Conservation (phyloP, 768 basidiomycete species). For the Mycena venus region DNA sequence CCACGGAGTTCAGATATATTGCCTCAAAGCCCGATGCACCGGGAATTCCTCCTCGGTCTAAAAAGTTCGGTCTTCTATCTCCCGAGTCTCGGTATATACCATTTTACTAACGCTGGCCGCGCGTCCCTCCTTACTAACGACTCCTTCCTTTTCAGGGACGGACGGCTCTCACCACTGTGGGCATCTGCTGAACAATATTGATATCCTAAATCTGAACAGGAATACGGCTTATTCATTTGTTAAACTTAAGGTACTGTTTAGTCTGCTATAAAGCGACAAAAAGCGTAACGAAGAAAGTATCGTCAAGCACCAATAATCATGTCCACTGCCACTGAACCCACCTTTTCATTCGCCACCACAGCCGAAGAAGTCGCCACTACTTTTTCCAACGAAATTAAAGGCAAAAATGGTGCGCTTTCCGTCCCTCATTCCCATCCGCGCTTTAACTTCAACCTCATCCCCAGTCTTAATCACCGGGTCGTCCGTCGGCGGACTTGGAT, state of each 20-base stretch:
- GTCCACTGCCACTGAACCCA: not conserved
- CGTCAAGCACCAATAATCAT: not conserved
- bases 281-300: not conserved
- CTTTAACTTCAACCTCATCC: too few relatives aligned
- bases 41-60: not conserved
- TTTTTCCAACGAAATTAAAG: not conserved
- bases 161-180: not conserved
- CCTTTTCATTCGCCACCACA: not conserved
- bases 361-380: not conserved
- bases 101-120: not conserved
- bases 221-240: not conserved
- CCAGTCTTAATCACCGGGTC: not conserved
- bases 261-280: not conserved
- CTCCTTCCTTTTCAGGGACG: not conserved
- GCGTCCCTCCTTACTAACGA: not conserved
- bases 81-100: not conserved
- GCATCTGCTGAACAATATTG: not conserved
- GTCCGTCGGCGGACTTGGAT: not conserved
- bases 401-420: not conserved
- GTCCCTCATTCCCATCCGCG: too few relatives aligned
- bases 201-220: not conserved
- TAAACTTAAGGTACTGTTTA: not conserved
- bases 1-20: not conserved
- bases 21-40: not conserved
- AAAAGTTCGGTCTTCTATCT: not conserved